Percentiles rank a stretch among this genome's conserved stretches.
These are phyloP conservation scores for Phycomyces nitens DNA, from an alignment of 192 early-diverging fungal species.

Conservation along the genomic window DNA sequence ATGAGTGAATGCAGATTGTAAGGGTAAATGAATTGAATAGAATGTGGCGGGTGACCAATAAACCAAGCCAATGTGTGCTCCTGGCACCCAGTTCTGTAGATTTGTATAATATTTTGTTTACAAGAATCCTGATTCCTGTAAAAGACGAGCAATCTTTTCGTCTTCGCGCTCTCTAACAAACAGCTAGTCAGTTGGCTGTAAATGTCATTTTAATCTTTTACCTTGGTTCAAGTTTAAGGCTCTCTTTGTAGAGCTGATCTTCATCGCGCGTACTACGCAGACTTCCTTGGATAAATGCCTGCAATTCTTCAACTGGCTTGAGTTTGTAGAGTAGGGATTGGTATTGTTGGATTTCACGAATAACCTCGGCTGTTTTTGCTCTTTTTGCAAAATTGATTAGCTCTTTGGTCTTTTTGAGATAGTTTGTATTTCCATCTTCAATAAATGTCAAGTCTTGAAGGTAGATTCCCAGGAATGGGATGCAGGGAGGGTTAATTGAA, in stretches of 20 bases:
- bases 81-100: too few species aligned
- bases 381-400: slow-evolving; percentile 94
- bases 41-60: too few species aligned
- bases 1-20: too few species aligned
- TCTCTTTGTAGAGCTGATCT: slow-evolving; percentile 73
- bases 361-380: slow-evolving; percentile 79
- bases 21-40: too few species aligned
- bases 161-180: slow-evolving; percentile 66
- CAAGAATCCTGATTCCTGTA: slow-evolving; percentile 75
- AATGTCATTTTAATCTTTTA: slow-evolving; percentile 11
- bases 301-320: slow-evolving; percentile 77
- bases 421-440: slow-evolving; percentile 82
- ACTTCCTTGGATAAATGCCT: slow-evolving; percentile 66
- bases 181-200: not conserved
- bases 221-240: slow-evolving; percentile 78
- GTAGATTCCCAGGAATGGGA: slow-evolving; percentile 84
- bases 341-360: slow-evolving; percentile 89
- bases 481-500: slow-evolving; percentile 73
- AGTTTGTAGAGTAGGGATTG: slow-evolving; percentile 78
- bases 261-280: slow-evolving; percentile 69
- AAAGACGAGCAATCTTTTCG: slow-evolving; percentile 71
- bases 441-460: slow-evolving; percentile 89
- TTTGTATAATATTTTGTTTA: slow-evolving; percentile 27
- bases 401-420: slow-evolving; percentile 52
- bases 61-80: too few species aligned